A percentile compares a stretch with the other conserved stretches of the same genome.
Evolutionary conservation across 2,329 filamentous ascomycete genomes (phyloP).

Genomic region (Tolypocladium endophyticum): DNA sequence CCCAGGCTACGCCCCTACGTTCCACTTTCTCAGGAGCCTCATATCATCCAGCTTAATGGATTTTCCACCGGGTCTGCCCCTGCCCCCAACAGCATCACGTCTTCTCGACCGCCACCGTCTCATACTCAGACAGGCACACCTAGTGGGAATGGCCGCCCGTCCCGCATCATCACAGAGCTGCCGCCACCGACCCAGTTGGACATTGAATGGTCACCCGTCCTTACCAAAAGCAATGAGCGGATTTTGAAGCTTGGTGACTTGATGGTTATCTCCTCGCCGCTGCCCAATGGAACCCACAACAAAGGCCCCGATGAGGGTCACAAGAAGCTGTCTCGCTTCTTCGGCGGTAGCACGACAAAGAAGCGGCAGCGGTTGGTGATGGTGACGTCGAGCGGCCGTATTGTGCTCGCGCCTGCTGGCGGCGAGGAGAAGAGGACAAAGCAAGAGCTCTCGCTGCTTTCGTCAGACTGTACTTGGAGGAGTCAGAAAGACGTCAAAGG

Average conservation of each 20-base stretch:
- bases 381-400: slow-evolving; percentile 82
- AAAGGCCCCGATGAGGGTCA: slow-evolving; percentile 64
- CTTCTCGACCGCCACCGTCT: slow-evolving; percentile 17
- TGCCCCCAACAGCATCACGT: slow-evolving; percentile 15
- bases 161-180: slow-evolving; percentile 84
- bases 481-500: slow-evolving; percentile 80
- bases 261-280: slow-evolving; percentile 69
- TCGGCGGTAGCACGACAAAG: slow-evolving; percentile 82
- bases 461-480: slow-evolving; percentile 66
- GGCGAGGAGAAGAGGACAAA: slow-evolving; percentile 96
- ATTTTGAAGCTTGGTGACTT: slow-evolving; percentile 92
- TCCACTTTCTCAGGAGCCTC: slow-evolving; percentile 63
- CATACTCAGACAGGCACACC: slow-evolving; percentile 24
- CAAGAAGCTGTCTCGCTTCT: slow-evolving; percentile 88
- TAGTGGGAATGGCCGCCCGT: slow-evolving; percentile 48
- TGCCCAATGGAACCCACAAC: slow-evolving; percentile 62
- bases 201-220: slow-evolving; percentile 95
- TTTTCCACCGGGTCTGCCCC: slow-evolving; percentile 16
- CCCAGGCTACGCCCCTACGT: slow-evolving; percentile 78
- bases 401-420: slow-evolving; percentile 81
- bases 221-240: slow-evolving; percentile 82
- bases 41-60: slow-evolving; percentile 63
- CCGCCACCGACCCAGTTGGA: slow-evolving; percentile 94
- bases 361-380: slow-evolving; percentile 89
- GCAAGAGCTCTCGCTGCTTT: slow-evolving; percentile 76